Base-by-base conservation (phyloP, 352 stramenopile genomes). In the Phytophthora rubi region DNA sequence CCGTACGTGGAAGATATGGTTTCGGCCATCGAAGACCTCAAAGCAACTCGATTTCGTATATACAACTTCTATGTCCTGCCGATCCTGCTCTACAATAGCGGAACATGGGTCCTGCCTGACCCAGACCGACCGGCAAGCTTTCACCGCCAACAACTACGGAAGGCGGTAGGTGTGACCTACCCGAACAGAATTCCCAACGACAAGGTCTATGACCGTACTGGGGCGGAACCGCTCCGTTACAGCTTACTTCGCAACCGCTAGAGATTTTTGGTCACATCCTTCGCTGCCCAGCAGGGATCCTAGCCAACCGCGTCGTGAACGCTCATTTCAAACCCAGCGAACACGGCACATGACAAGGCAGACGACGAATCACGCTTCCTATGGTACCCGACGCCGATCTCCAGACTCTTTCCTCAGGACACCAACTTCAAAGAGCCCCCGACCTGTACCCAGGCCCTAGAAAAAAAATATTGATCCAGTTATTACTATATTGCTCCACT, bases 21-120 rank as follows among this genome's bases (percentile, higher is more conserved):
- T 67, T 39, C 65, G 57, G 4, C 58, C 57, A 54, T 52, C 12
- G 13, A 48, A 54, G 35, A 65, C 39, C 8, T 51, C 55, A 23
- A 64, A 15, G 39, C 21, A 6, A 70, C 54, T 12, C 45, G 63
- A 10, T 0, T 70, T 4, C 63, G 47, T 4, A 48, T 70, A 6
- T 70, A 65, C 63, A 70, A 65, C 54, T 55, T 32, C 35, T 70
- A 65, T 28, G 37, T 70, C 0, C 18, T 70, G 23, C 63, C 63
- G 1, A 16, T 47, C 39, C 39, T 47, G 13, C 39, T 47, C 10
- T 47, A 47, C 39, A 47, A 58, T 23, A 39, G 53, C 53, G 62
- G 53, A 1, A 69, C 30, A 1, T 63, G 44, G 47, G 62, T 45
- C 1, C 45, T 69, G 1, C 0, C 45, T 69, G 1, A 63, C 62